Base-by-base conservation (phyloP, 2,329 filamentous ascomycete genomes). In the Claviceps sp. region DNA sequence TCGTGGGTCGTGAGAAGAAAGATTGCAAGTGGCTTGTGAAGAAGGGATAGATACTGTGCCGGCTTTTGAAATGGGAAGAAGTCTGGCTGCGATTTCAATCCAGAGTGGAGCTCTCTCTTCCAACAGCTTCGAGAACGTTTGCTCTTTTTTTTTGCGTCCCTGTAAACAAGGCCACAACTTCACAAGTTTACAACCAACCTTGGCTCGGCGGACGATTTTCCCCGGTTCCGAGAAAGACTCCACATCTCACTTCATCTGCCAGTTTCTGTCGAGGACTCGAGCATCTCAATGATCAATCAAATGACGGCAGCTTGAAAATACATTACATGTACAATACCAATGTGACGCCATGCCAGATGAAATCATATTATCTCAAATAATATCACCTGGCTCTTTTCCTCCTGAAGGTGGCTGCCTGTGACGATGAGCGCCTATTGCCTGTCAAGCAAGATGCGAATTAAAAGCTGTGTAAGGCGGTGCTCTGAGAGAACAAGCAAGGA, bases 61-160 rank as follows among this genome's bases (percentile, higher is more conserved):
- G 42, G 46, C 26, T 46, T 43, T 19, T 5, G 47, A 41, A 42
- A 39, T 11, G 34, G 24, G 24, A 17, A 42, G 45, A 37, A 42
- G 47, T 39, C 30, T 34, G 30, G 10, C 30, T 44, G 42, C 30
- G 22, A 49, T 46, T 50, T 16, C 16, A 56, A 47, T 4, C 13
- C 26, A 34, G 26, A 54, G 61, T 64, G 65, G 65, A 64, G 59
- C 63, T 66, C 57, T 61, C 57, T 61, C 57, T 68, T 68, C 67
- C 54, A 69, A 68, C 59, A 67, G 64, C 67, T 69, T 69, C 67
- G 65, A 69, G 64, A 68, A 67, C 26, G 43, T 45, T 24, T 5
- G 4, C 16, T 46, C 44, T 19, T 67, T 68, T 68, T 68, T 69
- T 62, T 45, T 50, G 39, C 17, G 30, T 10, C 44, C 44, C 26